These are phyloP conservation scores for Boletus fagicola DNA, from an alignment of 768 basidiomycete species.

Conservation along the genomic window DNA sequence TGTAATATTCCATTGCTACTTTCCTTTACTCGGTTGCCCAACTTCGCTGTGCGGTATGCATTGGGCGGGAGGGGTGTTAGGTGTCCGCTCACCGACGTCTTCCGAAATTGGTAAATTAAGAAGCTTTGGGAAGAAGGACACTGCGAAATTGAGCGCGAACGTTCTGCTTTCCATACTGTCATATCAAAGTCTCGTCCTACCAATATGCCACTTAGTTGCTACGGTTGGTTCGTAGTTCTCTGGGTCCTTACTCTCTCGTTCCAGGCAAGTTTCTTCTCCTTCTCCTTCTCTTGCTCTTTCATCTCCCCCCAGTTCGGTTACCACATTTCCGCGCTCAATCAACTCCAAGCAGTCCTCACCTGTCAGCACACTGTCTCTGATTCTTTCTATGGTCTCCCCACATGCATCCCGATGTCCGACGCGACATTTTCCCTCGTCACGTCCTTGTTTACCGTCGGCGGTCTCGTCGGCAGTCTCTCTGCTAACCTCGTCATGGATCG, in stretches of 20 bases:
- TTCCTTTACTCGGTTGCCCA: too few species aligned
- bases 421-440: constrained; percentile 81
- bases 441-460: constrained; percentile 83
- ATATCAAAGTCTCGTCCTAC: constrained; percentile 12
- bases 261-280: constrained; percentile 32
- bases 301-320: constrained; percentile 68
- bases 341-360: constrained; percentile 75
- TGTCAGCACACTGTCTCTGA: constrained; percentile 45
- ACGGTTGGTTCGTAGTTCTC: constrained; percentile 63
- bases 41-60: too few species aligned
- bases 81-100: too few species aligned
- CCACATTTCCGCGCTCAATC: constrained; percentile 89
- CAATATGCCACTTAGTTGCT: constrained; percentile 47
- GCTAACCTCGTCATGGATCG: constrained; percentile 70
- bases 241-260: constrained; percentile 70
- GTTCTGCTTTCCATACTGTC: too few species aligned
- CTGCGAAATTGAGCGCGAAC: too few species aligned
- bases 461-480: constrained; percentile 70
- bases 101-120: too few species aligned
- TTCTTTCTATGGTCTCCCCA: constrained; percentile 46
- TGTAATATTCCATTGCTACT: too few species aligned
- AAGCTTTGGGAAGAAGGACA: too few species aligned
- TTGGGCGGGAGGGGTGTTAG: too few species aligned
- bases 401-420: constrained; percentile 80
- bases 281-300: background rate